Base-by-base conservation (phyloP, 83 land plant genomes). In the Diphasiastrum complanatum region DNA sequence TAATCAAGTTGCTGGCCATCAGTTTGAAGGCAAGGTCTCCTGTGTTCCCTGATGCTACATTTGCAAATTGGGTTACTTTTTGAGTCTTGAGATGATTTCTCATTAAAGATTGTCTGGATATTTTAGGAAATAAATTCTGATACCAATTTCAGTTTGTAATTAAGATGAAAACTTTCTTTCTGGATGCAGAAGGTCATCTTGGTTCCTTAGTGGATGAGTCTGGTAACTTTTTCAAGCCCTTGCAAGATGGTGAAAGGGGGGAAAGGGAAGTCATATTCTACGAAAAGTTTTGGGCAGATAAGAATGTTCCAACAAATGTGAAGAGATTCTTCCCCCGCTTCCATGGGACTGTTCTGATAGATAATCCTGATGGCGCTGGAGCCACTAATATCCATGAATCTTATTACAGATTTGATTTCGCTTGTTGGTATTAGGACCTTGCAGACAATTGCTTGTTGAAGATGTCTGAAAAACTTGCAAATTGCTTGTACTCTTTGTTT, bases 201-300 rank as follows among this genome's bases (percentile, higher is more conserved):
- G 95, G 90, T 2, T 89, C 95, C 0, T 73, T 82, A 1, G 64
- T 82, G 1, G 90, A 88, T 68, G 81, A 67, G 46, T 74, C 80
- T 26, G 95, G 95, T n/a, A 68, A 61, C 33, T 88, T 88, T 55
- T 88, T 78, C 76, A 88, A 88, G 75, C 95, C 90, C 19, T 63
- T 85, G 28, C 95, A 82, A 51, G 59, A 45, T 58, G 78, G 65
- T 40, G 80, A 68, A 3, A 78, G 90, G 31, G 89, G 89, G 4
- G 31, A 69, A 23, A 35, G 54, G 11, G 95, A 88, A 66, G 68
- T 80, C 40, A 68, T 59, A 12, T 88, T 88, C 72, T 88, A 88
- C 62, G 47, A 66, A 33, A 51, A 76, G 1, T 85, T 88, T 68
- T 78, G 78, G 56, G 63, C 84, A 10, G 55, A 82, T 66, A 32